These are phyloP conservation scores for Calonectria honghensis DNA, from an alignment of 2,329 filamentous ascomycete genomes.

Conservation along the genomic window DNA sequence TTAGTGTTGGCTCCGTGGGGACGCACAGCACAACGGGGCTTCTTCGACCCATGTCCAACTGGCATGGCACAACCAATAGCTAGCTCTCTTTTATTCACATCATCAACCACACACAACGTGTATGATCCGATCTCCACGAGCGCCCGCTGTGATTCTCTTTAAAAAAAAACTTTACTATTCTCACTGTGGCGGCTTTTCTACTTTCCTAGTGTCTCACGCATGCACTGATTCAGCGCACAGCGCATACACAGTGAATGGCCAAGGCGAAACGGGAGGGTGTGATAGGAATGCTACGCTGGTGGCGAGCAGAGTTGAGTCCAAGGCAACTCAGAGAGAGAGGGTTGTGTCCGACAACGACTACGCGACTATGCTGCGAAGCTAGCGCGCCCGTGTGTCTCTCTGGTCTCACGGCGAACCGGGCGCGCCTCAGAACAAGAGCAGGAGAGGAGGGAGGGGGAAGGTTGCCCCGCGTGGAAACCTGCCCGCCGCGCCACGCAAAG, in stretches of 20 bases:
- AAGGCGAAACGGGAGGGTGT: constrained; percentile 1
- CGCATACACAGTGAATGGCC: background rate
- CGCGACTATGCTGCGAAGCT: constrained; percentile 25
- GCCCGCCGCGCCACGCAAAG: background rate
- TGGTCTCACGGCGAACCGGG: background rate
- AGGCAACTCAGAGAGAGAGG: background rate
- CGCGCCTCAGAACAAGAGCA: background rate
- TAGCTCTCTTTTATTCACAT: constrained; percentile 23
- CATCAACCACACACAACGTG: constrained; percentile 16
- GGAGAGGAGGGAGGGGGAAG: background rate
- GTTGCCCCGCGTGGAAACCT: constrained; percentile 21
- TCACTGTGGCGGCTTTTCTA: background rate
- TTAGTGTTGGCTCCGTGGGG: constrained; percentile 32
- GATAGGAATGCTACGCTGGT: constrained; percentile 29
- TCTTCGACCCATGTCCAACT: constrained; percentile 27
- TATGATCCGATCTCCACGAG: constrained; percentile 13
- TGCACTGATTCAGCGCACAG: background rate
- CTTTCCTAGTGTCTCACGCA: background rate
- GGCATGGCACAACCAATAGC: constrained; percentile 19
- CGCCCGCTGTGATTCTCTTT: background rate
- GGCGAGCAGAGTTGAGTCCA: constrained; percentile 23
- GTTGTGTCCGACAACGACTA: constrained; percentile 1
- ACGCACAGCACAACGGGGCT: constrained; percentile 23
- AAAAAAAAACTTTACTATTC: background rate
- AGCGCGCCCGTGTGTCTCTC: constrained; percentile 2